Conservation (phyloP, 306 rosid species). For the Fragaria vesca region DNA sequence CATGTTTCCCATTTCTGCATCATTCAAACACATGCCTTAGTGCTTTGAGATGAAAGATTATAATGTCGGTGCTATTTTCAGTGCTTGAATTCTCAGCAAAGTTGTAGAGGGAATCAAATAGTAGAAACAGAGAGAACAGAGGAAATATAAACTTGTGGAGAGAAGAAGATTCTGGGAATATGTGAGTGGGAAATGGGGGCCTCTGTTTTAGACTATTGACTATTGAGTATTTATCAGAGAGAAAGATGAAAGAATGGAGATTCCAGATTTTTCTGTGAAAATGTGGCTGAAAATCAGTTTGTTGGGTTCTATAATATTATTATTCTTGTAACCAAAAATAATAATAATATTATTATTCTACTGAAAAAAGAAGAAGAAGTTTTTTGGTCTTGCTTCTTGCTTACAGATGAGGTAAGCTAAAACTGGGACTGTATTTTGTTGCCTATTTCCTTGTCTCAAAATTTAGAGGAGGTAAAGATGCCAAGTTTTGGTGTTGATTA, state of each 20-base stretch:
- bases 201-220: conserved; percentile 21
- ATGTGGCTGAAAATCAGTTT: conserved; percentile 58
- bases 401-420: not conserved
- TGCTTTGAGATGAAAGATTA: not conserved
- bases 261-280: conserved; percentile 56
- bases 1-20: conserved; percentile 43
- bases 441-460: not conserved
- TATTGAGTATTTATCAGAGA: not conserved
- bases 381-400: not conserved
- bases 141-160: conserved; percentile 7
- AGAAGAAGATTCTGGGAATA: conserved; percentile 62
- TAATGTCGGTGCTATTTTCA: conserved; percentile 17
- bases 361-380: not conserved
- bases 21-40: conserved; percentile 67
- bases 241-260: conserved; percentile 29
- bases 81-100: conserved; percentile 34
- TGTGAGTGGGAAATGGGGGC: conserved; percentile 35
- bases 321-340: too few relatives aligned
- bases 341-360: not conserved
- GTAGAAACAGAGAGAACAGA: conserved; percentile 24
- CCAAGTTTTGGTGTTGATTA: not conserved
- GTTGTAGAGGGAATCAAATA: conserved; percentile 37
- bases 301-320: conserved; percentile 16
- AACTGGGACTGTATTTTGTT: not conserved
- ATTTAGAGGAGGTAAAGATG: not conserved